Conservation (phyloP, 1,139 yeast species). For the Kodamaea derodonti region DNA sequence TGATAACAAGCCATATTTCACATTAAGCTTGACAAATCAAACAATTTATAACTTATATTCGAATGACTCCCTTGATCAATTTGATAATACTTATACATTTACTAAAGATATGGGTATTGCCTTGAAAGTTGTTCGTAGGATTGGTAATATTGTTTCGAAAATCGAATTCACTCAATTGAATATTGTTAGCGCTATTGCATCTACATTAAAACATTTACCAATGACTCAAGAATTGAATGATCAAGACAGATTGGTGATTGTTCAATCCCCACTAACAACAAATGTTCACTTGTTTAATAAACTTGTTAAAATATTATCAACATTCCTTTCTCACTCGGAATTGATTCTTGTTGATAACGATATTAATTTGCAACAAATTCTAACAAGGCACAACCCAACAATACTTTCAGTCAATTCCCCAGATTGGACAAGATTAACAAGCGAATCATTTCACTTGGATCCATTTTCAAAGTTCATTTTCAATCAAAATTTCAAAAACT, state of each 20-base stretch:
- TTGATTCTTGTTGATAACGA: slow-evolving; percentile 13
- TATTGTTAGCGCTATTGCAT: slow-evolving; percentile 60
- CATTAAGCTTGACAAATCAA: slow-evolving; percentile 5
- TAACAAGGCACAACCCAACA: slow-evolving; percentile 17
- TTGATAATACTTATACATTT: slow-evolving; percentile 27
- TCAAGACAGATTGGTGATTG: slow-evolving; percentile 43
- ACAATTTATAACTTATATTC: slow-evolving; percentile 3
- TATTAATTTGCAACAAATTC: slow-evolving; percentile 11
- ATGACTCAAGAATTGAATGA: slow-evolving; percentile 33
- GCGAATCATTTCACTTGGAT: slow-evolving; percentile 9
- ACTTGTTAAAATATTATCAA: slow-evolving; percentile 28
- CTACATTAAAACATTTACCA: slow-evolving; percentile 60
- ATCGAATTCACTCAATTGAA: slow-evolving; percentile 55
- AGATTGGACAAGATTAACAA: slow-evolving; percentile 9
- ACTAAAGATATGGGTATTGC: slow-evolving; percentile 41
- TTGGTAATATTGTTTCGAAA: slow-evolving; percentile 19
- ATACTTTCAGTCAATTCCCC: slow-evolving; percentile 20
- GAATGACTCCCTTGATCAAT: slow-evolving; percentile 7
- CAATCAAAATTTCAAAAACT: slow-evolving; percentile 18
- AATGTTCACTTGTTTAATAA: slow-evolving; percentile 24
- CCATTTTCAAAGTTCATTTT: slow-evolving; percentile 14
- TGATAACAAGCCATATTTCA: too few relatives aligned
- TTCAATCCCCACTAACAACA: slow-evolving; percentile 15
- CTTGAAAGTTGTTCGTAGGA: slow-evolving; percentile 21
- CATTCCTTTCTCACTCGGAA: slow-evolving; percentile 25